Conservation (phyloP, 2,329 filamentous ascomycete genomes). For the Colletotrichum cordylinicola region DNA sequence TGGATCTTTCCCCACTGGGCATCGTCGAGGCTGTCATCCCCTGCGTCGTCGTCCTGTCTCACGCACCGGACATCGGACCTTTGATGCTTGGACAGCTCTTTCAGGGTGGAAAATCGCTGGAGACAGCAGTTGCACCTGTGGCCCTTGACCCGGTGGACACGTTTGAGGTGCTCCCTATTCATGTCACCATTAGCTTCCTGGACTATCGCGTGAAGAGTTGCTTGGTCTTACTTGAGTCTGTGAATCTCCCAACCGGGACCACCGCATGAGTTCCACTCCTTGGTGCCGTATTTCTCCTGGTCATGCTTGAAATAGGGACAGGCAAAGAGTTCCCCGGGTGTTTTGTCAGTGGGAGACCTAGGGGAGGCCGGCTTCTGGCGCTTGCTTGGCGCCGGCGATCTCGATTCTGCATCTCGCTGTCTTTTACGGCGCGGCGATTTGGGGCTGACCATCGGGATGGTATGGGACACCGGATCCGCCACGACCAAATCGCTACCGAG, state of each 20-base stretch:
- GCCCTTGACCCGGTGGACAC: neutral
- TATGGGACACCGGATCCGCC: neutral
- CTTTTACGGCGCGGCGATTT: neutral
- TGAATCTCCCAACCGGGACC: neutral
- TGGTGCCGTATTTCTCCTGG: neutral
- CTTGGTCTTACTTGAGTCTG: neutral
- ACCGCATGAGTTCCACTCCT: neutral
- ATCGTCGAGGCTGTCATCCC: neutral
- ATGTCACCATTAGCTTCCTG: neutral
- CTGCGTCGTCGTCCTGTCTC: neutral
- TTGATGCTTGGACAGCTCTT: neutral
- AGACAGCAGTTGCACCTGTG: neutral
- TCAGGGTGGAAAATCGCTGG: accelerated
- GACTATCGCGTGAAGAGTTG: neutral
- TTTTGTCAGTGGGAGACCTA: neutral
- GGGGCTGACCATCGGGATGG: neutral
- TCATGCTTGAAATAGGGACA: neutral
- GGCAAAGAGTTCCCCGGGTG: neutral
- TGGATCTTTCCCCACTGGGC: neutral
- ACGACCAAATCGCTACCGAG: neutral
- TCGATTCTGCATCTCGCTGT: accelerated
- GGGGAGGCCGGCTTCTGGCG: neutral
- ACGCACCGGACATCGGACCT: neutral
- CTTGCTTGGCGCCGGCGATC: neutral
- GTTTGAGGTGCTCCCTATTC: neutral